These are phyloP conservation scores for Akebia trifoliata DNA, from an alignment of 164 flowering plant species.

Conservation along the genomic window DNA sequence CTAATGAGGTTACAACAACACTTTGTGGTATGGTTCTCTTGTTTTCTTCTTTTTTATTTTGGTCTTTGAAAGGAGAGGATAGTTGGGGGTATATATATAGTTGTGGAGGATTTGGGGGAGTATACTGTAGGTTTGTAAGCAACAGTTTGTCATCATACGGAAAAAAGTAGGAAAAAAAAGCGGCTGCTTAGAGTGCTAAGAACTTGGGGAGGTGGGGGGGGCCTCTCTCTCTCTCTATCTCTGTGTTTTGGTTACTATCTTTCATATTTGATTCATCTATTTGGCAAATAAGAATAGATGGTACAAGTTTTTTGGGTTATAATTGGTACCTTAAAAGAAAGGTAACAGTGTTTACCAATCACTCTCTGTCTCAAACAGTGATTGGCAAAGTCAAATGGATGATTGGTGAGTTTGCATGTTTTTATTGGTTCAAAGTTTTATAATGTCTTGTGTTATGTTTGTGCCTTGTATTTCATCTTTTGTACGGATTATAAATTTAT, in stretches of 20 bases:
- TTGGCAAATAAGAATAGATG: too few relatives aligned
- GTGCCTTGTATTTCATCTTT: too few relatives aligned
- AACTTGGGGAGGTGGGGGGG: not conserved
- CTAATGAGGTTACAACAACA: slow-evolving; percentile 15
- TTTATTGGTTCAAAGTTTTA: too few relatives aligned
- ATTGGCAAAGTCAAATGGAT: not conserved
- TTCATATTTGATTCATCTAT: too few relatives aligned
- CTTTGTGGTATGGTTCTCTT: slow-evolving; percentile 5
- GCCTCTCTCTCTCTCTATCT: not conserved
- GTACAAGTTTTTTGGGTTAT: slow-evolving; percentile 2
- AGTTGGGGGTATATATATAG: slow-evolving; percentile 28
- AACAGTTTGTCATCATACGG: slow-evolving; percentile 25
- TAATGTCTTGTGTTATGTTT: too few relatives aligned
- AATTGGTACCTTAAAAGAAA: not conserved
- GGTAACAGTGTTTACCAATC: not conserved
- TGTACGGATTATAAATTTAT: too few relatives aligned
- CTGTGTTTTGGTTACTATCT: too few relatives aligned
- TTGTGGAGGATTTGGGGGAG: slow-evolving; percentile 20
- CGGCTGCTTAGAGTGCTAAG: not conserved
- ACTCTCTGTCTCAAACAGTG: slow-evolving; percentile 6
- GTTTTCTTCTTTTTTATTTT: slow-evolving; percentile 1
- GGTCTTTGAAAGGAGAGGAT: slow-evolving; percentile 3
- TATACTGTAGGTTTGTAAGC: not conserved
- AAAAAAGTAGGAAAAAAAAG: not conserved
- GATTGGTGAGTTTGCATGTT: slow-evolving; percentile 11